Base-by-base conservation (phyloP, 164 flowering plant species). In the Berberis thunbergii region DNA sequence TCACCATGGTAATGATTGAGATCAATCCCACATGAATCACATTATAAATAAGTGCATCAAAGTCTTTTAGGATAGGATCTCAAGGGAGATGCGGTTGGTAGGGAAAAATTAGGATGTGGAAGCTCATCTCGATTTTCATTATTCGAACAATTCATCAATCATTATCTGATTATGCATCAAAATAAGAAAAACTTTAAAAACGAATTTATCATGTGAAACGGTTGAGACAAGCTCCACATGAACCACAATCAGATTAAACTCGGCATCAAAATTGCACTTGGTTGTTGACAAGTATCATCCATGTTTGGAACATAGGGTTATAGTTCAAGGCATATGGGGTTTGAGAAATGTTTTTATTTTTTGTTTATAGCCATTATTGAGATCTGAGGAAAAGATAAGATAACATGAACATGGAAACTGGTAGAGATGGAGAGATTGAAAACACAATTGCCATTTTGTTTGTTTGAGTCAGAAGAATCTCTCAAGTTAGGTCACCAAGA, bases 211-310 rank as follows among this genome's bases (percentile, higher is more conserved):
- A 26, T 26, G 26, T 26, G 26, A 26, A 46, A 46, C 49, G 49
- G 49, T 46, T 46, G 49, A 46, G 49, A 46, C 49, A 8, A 46
- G 49, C 8, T 26, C 26, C 26, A 26, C 26, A 26, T 26, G 26
- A 26, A 26, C 26, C 26, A 26, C 26, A 26, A 26, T 26, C 26
- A 26, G 26, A 26, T 26, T 26, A 26, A 26, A 26, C 26, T 26
- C 26, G 26, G 26, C 26, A 26, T 26, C 26, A 26, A 26, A 26
- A 26, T 48, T 7, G 50, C 2, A 48, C 10, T 58, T 42, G 56
- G 53, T 39, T 60, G 58, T 53, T 43, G 62, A 67, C 69, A 52
- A 52, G 64, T 67, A 59, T 67, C 52, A 13, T 6, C 4, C 38
- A 57, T 39, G 56, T 50, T 54, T 60, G 60, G 41, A 44, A 13